phyloP scores from a whole-genome alignment of 1,284 basidiomycete species.

The Agaricales sp. region DNA sequence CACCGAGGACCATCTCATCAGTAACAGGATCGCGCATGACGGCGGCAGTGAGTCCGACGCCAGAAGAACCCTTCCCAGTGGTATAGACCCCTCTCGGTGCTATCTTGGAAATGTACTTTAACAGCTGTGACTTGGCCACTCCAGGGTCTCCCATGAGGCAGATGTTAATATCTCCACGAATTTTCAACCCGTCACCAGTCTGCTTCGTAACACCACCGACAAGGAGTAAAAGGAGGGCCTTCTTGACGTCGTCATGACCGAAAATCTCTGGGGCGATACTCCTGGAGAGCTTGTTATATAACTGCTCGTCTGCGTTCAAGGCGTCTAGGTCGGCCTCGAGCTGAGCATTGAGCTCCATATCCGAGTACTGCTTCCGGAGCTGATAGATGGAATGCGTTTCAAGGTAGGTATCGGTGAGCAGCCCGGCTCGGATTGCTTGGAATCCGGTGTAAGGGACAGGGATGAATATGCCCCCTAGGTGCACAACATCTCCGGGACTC shows the following conservation, averaged over 20 bases:
- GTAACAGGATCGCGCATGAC: conserved; percentile 99
- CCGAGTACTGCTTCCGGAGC: conserved; percentile 95
- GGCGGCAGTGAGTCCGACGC: conserved; percentile 96
- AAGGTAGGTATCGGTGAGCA: conserved; percentile 96
- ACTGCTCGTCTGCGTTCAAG: conserved; percentile 64
- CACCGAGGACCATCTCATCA: conserved; percentile 98
- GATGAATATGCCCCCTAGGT: conserved; percentile 84
- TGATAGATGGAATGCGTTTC: conserved; percentile 89
- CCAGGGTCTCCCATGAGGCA: conserved; percentile 99
- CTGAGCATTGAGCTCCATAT: conserved; percentile 88
- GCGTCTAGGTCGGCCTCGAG: conserved; percentile 65
- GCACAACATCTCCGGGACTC: conserved; percentile 94
- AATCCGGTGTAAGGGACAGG: conserved; percentile 87
- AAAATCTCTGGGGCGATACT: conserved; percentile 99
- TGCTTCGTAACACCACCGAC: conserved; percentile 95
- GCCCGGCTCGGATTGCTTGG: conserved; percentile 85
- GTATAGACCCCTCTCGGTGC: conserved; percentile 98
- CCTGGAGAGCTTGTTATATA: conserved; percentile 79
- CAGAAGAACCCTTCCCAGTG: conserved; percentile 95
- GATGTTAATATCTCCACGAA: conserved; percentile 95
- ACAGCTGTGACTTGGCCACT: conserved; percentile 96
- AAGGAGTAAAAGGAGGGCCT: conserved; percentile 87
- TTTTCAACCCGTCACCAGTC: conserved; percentile 97
- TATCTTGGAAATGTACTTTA: conserved; percentile 98
- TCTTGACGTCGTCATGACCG: conserved; percentile 97